Conservation (phyloP, 73 alveolate genomes). For the Tetrahymena borealis region DNA sequence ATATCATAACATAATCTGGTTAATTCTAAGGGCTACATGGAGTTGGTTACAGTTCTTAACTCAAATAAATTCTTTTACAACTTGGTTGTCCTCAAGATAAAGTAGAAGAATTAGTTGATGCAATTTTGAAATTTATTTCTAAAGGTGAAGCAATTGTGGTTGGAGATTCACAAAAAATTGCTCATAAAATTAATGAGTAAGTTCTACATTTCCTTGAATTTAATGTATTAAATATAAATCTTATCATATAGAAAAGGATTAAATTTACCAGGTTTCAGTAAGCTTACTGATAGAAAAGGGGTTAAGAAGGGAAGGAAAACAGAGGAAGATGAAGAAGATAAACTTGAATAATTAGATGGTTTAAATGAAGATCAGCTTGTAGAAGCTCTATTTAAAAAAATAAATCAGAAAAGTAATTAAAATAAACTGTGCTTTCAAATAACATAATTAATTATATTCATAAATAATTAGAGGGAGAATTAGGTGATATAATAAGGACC, state of each 20-base stretch:
- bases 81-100: not conserved
- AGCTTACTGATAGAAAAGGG: not conserved
- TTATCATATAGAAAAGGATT: not conserved
- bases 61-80: not conserved
- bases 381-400: not conserved
- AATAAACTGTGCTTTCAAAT: not conserved
- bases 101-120: not conserved
- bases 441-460: not conserved
- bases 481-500: constrained; percentile 20
- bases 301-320: not conserved
- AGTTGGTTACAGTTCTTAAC: too few species aligned
- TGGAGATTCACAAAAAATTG: not conserved
- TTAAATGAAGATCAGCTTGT: not conserved
- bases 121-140: not conserved
- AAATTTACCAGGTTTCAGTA: not conserved
- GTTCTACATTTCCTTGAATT: not conserved
- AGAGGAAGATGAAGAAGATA: constrained; percentile 21
- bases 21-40: not conserved
- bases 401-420: not conserved
- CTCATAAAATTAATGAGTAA: not conserved
- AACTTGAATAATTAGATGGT: constrained; percentile 14
- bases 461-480: not conserved
- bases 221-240: not conserved
- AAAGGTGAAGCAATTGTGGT: not conserved
- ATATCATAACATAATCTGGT: not conserved